Evolutionary conservation across 805 yeast genomes (phyloP), one percentile per base, ranked within the genome.

Genomic region (Candida silvicultrix): DNA sequence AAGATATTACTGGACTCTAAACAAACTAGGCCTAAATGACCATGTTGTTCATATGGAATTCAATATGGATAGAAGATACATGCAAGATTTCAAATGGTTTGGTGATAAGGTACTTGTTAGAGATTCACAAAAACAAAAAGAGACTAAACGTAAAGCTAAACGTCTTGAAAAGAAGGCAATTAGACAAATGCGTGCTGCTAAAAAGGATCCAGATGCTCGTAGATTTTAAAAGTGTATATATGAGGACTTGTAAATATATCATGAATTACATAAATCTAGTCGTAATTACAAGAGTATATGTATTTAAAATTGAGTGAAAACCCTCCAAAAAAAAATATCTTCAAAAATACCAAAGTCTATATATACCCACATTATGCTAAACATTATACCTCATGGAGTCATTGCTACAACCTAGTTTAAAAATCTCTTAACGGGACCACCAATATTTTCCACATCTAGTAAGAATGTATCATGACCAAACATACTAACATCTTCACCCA

Each of bases 401-500:
- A 9, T 6, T 23, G 25, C 5, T 23, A 9, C 25, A 23, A 23
- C 25, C 25, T 43, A 47, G 44, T 69, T 73, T 52, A 89, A 68
- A 60, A 89, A 89, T 45, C 64, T 56, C 55, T 77, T 75, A 20
- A 90, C 81, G 7, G 90, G 92, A 2, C 74, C 77, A 10, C 97
- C 97, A 44, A 89, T 81, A 58, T 88, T 80, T 52, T 84, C 84
- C 49, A 85, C 69, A 51, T 88, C 89, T 47, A 90, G 68, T 51
- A 90, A 68, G 62, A 90, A 90, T 0, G 97, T 89, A 63, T 90
- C 97, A 57, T 90, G 97, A 8, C 97, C 97, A 63, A 78, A 90
- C 58, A 83, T 74, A 61, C 95, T 84, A 31, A 85, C 73, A 42
- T 86, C 85, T 47, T 80, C 80, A 38, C 89, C 81, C 48, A 90